Percentiles rank a stretch among this genome's conserved stretches.
These are phyloP conservation scores for Artemisia argyi DNA, from an alignment of 129 eudicot genomes.

Conservation along the genomic window DNA sequence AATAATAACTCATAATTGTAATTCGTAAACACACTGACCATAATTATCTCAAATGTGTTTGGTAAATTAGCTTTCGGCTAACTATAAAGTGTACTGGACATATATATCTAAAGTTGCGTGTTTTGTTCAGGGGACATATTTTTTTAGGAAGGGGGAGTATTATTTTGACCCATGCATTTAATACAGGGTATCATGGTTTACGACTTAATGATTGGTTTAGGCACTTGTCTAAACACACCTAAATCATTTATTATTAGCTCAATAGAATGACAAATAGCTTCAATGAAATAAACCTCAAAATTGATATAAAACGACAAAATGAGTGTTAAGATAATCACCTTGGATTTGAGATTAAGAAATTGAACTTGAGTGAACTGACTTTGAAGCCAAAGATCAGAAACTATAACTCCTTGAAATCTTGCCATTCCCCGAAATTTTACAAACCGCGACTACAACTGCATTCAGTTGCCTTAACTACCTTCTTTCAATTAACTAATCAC, in stretches of 20 bases:
- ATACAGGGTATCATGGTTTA: not conserved
- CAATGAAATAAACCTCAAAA: constrained; percentile 1
- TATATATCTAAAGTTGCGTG: too few relatives aligned
- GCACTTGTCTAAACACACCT: not conserved
- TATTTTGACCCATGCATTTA: not conserved
- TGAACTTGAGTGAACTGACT: constrained; percentile 93
- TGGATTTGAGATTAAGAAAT: constrained; percentile 72
- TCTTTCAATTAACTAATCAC: constrained; percentile 1
- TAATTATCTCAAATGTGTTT: too few relatives aligned
- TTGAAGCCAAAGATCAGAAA: constrained; percentile 89
- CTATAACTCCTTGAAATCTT: constrained; percentile 77
- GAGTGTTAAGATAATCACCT: constrained; percentile 33
- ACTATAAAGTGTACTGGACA: too few relatives aligned
- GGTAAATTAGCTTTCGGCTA: too few relatives aligned
- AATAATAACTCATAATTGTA: too few relatives aligned
- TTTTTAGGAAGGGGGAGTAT: not conserved
- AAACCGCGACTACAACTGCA: constrained; percentile 8
- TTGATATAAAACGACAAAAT: not conserved
- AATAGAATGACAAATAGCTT: not conserved
- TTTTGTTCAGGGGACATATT: too few relatives aligned
- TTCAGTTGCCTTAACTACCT: not conserved
- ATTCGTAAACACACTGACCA: too few relatives aligned
- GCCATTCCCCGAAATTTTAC: constrained; percentile 57
- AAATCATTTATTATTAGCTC: constrained; percentile 3
- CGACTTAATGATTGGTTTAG: not conserved